These are phyloP conservation scores for Lactifluus piperatus DNA, from an alignment of 768 basidiomycete genomes.

Conservation along the genomic window DNA sequence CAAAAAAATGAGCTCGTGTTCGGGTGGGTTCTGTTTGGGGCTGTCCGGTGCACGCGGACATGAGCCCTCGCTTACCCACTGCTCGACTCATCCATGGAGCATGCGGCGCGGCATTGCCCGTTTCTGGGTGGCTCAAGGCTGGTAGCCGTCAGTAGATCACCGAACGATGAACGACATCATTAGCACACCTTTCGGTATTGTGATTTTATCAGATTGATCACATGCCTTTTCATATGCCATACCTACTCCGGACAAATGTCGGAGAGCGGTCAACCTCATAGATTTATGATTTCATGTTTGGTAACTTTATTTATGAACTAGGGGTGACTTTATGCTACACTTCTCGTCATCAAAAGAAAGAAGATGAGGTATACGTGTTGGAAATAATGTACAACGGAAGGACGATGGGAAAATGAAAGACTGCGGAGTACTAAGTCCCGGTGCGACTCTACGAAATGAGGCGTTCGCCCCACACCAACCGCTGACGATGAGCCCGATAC, in stretches of 20 bases:
- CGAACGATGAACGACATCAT: too few species aligned
- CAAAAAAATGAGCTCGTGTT: too few species aligned
- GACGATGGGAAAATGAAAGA: neutral
- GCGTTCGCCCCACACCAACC: conserved; percentile 73
- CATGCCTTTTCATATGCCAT: too few species aligned
- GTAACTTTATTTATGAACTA: neutral
- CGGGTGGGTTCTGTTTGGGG: too few species aligned
- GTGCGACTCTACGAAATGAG: conserved; percentile 48
- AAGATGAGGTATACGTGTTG: neutral
- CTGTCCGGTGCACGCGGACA: too few species aligned
- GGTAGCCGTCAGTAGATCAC: too few species aligned
- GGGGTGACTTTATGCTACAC: conserved; percentile 3
- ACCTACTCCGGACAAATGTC: neutral
- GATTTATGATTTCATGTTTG: neutral
- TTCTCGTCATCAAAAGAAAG: neutral
- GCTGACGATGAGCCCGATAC: conserved; percentile 62
- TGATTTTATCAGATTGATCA: too few species aligned
- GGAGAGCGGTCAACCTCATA: neutral
- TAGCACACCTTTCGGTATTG: too few species aligned
- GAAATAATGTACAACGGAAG: neutral
- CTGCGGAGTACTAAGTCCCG: neutral
- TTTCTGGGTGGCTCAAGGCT: too few species aligned
- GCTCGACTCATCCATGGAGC: too few species aligned
- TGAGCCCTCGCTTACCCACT: too few species aligned
- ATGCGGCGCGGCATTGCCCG: too few species aligned